Evolutionary conservation across 306 rosid species (phyloP), one percentile per base, ranked within the genome.

Genomic region (Citrullus amarus): DNA sequence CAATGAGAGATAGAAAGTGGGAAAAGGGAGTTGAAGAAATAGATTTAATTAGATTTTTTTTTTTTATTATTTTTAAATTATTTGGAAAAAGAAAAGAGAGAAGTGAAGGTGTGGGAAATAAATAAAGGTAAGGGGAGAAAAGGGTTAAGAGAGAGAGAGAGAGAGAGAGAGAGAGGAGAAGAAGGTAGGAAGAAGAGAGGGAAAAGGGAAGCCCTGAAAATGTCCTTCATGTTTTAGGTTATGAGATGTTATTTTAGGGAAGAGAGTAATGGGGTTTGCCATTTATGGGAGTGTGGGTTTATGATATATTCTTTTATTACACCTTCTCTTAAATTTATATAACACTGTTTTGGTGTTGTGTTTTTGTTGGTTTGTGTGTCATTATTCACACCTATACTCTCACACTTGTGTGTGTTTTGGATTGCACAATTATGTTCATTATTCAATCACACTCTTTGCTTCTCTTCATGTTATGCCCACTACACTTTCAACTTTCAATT

Each of bases 211-310:
- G 43, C 65, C 78, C 78, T 74, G 78, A 74, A 74, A 75, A 30
- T 79, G 84, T 85, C 65, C 61, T 77, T 63, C 61, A 83, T 79
- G 86, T 77, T 87, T 78, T 85, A 79, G 98, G 96, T 89, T 89
- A 90, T 78, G 77, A 55, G 54, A 81, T 86, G 78, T 95, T 83
- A 86, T 79, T 82, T 65, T 38, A 84, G 83, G 92, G 92, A 86
- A 90, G 54, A 15, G 32, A 68, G 74, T 68, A 68, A 68, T 68
- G 74, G 30, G 34, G 17, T 41, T 68, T 68, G 4, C 54, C 34
- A 68, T 68, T 68, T 68, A 68, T 67, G 74, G 74, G 13, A 67
- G 2, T n/a, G 30, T n/a, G 15, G 32, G 51, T 68, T 68, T 39
- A 68, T 68, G 53, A 68, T 68, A 66, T 66, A 10, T 68, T 68